phyloP scores from a whole-genome alignment of 2,329 filamentous ascomycete species.

The Clonostachys solani region DNA sequence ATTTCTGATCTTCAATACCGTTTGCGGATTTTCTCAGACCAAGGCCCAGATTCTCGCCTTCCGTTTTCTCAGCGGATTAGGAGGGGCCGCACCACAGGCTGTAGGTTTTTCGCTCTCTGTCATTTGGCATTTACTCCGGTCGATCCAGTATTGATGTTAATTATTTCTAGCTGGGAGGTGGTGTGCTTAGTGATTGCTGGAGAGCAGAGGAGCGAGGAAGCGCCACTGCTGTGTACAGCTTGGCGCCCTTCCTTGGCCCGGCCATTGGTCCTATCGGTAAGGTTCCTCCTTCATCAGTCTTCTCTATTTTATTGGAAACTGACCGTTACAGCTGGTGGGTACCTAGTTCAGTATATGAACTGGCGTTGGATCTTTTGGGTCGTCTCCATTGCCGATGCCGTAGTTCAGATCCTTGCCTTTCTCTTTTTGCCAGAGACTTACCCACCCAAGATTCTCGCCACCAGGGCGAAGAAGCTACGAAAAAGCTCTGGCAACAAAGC shows the following conservation, averaged over 20 bases:
- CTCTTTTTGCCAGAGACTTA: constrained; percentile 33
- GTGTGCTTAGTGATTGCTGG: constrained; percentile 43
- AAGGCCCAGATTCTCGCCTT: constrained; percentile 41
- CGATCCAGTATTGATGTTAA: neutral
- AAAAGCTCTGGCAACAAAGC: constrained; percentile 18
- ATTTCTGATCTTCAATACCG: constrained; percentile 51
- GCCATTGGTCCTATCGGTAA: constrained; percentile 33
- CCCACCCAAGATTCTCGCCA: constrained; percentile 20
- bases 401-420: constrained; percentile 25
- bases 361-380: constrained; percentile 43
- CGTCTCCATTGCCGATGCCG: constrained; percentile 27
- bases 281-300: neutral
- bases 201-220: constrained; percentile 30
- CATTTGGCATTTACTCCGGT: neutral
- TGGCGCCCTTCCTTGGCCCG: constrained; percentile 37
- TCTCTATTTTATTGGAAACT: neutral
- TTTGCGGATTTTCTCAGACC: constrained; percentile 42
- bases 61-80: constrained; percentile 42
- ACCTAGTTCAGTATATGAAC: constrained; percentile 25
- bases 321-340: constrained; percentile 23
- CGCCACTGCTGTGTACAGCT: constrained; percentile 23
- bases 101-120: constrained; percentile 10
- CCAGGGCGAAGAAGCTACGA: constrained; percentile 17
- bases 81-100: constrained; percentile 39
- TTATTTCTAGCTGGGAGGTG: constrained; percentile 30